A percentile compares a stretch with the other conserved stretches of the same genome.
Evolutionary conservation across 768 basidiomycete genomes (phyloP).

Genomic region (Amanita brunnescens): DNA sequence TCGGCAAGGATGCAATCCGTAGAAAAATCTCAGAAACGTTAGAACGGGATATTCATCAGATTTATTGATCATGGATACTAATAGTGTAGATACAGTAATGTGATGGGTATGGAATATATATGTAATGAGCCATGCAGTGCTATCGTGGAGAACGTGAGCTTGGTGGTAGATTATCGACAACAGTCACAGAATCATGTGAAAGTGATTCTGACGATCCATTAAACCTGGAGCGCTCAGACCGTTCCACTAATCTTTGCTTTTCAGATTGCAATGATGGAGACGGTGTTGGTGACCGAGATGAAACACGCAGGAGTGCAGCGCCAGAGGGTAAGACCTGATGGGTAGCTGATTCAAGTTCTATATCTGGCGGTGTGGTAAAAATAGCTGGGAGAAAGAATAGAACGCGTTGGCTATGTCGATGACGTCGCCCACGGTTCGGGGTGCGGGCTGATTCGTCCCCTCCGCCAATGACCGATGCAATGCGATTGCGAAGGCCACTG

Average conservation of each 20-base stretch:
- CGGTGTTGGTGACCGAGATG: constrained; percentile 15
- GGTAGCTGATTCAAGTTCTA: constrained; percentile 31
- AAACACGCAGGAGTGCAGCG: constrained; percentile 7
- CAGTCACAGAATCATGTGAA: neutral
- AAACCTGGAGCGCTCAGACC: constrained; percentile 10
- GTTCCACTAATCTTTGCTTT: constrained; percentile 2
- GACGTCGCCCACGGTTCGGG: constrained; percentile 39
- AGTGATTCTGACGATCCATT: neutral
- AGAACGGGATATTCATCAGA: constrained; percentile 11
- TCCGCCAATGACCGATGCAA: constrained; percentile 37
- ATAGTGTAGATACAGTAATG: neutral
- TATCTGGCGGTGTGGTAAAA: constrained; percentile 46
- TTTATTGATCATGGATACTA: neutral
- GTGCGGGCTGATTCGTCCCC: constrained; percentile 34
- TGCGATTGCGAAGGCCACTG: constrained; percentile 48
- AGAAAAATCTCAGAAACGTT: constrained; percentile 20
- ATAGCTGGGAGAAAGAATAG: constrained; percentile 80
- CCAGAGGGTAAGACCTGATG: constrained; percentile 16
- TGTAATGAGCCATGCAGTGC: no score
- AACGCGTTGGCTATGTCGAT: constrained; percentile 45
- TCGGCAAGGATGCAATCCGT: constrained; percentile 43
- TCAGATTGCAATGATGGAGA: constrained; percentile 2
- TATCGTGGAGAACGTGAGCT: neutral
- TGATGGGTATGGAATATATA: neutral
- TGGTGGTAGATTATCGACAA: neutral